Conservation (phyloP, 495 filamentous ascomycete genomes). For the Niebla homalea region DNA sequence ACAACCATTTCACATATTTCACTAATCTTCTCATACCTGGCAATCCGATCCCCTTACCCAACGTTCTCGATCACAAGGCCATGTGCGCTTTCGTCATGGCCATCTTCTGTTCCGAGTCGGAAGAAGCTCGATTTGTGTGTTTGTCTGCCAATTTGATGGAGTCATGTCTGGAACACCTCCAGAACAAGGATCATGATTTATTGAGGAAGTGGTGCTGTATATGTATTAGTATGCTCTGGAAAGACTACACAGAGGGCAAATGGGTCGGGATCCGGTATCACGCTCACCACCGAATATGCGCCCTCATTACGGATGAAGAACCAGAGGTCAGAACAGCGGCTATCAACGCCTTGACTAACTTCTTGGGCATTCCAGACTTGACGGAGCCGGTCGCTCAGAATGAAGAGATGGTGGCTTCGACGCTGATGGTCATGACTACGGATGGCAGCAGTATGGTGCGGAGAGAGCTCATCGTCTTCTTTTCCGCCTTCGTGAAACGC, state of each 20-base stretch:
- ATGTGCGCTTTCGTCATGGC: constrained; percentile 98
- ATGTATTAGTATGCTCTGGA: constrained; percentile 92
- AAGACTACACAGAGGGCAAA: constrained; percentile 78
- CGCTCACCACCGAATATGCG: constrained; percentile 65
- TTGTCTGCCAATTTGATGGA: constrained; percentile 68
- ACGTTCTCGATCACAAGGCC: constrained; percentile 84
- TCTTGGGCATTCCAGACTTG: constrained; percentile 84
- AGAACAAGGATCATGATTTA: constrained; percentile 71
- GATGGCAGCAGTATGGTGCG: constrained; percentile 89
- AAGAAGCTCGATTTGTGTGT: constrained; percentile 80
- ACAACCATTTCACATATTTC: constrained; percentile 95
- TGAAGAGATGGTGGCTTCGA: constrained; percentile 76
- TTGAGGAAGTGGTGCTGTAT: constrained; percentile 94
- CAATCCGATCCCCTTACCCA: constrained; percentile 63
- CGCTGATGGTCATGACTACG: constrained; percentile 70
- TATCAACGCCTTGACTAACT: constrained; percentile 82
- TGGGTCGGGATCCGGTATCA: constrained; percentile 79
- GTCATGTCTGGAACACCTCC: constrained; percentile 67
- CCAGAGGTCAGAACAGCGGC: constrained; percentile 93
- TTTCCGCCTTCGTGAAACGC: constrained; percentile 77
- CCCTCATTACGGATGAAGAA: constrained; percentile 71
- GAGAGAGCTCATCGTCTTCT: constrained; percentile 84
- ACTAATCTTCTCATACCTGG: constrained; percentile 74
- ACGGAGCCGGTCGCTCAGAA: constrained; percentile 82
- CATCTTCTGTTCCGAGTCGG: constrained; percentile 89